Evolutionary conservation across 805 yeast genomes (phyloP).

Genomic region (Monosporozyma aquatica): DNA sequence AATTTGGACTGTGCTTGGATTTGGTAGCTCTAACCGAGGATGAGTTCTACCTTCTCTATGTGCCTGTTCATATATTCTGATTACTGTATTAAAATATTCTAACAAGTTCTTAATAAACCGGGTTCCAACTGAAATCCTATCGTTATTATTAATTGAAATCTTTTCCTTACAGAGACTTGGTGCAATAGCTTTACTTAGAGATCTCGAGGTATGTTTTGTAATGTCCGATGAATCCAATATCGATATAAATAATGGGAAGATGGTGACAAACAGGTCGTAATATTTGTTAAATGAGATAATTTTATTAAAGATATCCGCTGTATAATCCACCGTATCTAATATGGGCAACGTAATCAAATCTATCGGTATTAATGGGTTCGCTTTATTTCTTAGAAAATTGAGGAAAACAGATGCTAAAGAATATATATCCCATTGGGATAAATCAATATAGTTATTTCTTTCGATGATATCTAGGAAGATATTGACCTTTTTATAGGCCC

Average conservation of each 20-base stretch:
- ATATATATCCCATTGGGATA: constrained; percentile 56
- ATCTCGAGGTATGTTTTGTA: constrained; percentile 36
- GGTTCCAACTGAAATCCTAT: constrained; percentile 41
- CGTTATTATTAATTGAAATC: constrained; percentile 35
- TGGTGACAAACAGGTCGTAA: constrained; percentile 30
- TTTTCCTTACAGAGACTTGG: constrained; percentile 50
- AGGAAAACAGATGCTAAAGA: constrained; percentile 36
- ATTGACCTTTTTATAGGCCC: constrained; percentile 38
- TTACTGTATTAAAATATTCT: constrained; percentile 39
- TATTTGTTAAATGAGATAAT: constrained; percentile 30
- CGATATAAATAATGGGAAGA: constrained; percentile 40
- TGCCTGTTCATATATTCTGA: constrained; percentile 10
- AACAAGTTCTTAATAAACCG: constrained; percentile 46
- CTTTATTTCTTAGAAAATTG: constrained; percentile 42
- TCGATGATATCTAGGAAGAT: constrained; percentile 42
- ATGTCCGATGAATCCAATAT: constrained; percentile 30
- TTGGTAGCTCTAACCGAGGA: background rate
- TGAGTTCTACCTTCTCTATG: constrained; percentile 6
- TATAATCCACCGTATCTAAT: constrained; percentile 39
- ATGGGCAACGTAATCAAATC: constrained; percentile 45
- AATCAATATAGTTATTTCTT: constrained; percentile 48
- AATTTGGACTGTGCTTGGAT: background rate
- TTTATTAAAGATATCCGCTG: constrained; percentile 30
- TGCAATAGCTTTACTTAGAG: constrained; percentile 38
- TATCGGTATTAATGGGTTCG: constrained; percentile 46